Conservation (phyloP, 1,284 basidiomycete genomes). For the Chalciporus sp. region DNA sequence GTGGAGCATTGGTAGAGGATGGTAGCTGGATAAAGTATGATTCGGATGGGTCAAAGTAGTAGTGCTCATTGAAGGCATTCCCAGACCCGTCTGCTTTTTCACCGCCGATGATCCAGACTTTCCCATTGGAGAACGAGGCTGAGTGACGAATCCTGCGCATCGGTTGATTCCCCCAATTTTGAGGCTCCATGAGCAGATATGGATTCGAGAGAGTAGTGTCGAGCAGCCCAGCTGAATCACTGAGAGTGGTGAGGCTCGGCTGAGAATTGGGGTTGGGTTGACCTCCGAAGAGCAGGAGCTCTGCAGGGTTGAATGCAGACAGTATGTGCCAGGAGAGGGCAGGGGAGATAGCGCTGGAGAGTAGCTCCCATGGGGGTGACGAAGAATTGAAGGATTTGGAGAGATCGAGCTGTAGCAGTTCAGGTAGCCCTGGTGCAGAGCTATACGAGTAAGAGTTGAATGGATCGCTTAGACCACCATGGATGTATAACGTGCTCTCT, state of each 20-base stretch:
- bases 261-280: constrained; percentile 62
- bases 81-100: constrained; percentile 77
- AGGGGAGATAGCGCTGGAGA: constrained; percentile 55
- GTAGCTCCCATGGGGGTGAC: constrained; percentile 67
- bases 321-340: constrained; percentile 81
- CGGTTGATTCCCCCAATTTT: constrained; percentile 68
- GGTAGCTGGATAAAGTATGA: constrained; percentile 60
- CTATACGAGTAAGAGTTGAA: constrained; percentile 71
- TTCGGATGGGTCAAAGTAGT: constrained; percentile 56
- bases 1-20: constrained; percentile 54
- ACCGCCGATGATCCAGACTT: constrained; percentile 68
- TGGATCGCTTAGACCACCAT: constrained; percentile 79
- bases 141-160: constrained; percentile 74
- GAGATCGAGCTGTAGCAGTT: constrained; percentile 71
- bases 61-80: constrained; percentile 62
- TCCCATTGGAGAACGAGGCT: constrained; percentile 47
- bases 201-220: constrained; percentile 43
- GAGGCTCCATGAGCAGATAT: constrained; percentile 49
- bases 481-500: constrained; percentile 65
- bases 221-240: constrained; percentile 68
- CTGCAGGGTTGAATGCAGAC: constrained; percentile 58
- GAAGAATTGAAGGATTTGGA: constrained; percentile 56
- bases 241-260: constrained; percentile 49
- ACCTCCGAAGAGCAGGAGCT: constrained; percentile 74
- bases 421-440: constrained; percentile 71